Conservation (phyloP, 2,329 filamentous ascomycete genomes). For the Xylariaceae sp. region DNA sequence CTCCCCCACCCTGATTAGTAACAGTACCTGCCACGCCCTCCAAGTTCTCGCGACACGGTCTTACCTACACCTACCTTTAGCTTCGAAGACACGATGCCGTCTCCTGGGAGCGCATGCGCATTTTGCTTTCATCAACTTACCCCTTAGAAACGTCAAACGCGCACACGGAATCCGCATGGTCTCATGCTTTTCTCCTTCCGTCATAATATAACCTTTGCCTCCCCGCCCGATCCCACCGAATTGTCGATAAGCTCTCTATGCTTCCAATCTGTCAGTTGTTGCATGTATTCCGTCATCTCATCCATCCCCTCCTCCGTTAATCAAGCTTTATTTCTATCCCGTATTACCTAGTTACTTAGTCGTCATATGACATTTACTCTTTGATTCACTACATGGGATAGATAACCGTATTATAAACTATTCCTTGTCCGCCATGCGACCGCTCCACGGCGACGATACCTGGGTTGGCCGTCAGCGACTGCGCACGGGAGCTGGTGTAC, state of each 20-base stretch:
- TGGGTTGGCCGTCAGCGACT: constrained; percentile 39
- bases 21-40: neutral
- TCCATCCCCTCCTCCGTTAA: neutral
- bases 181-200: neutral
- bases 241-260: neutral
- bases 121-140: neutral
- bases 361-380: neutral
- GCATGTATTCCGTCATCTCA: constrained; percentile 7
- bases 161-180: neutral
- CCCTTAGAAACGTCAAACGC: constrained; percentile 1
- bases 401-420: neutral
- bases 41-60: neutral
- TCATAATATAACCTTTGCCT: neutral
- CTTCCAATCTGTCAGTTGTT: neutral
- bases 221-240: neutral
- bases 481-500: constrained; percentile 37
- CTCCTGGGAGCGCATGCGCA: neutral
- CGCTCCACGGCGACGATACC: constrained; percentile 44
- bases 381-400: constrained; percentile 5
- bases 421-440: constrained; percentile 38
- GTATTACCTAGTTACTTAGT: neutral
- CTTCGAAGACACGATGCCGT: neutral
- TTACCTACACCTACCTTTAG: no score
- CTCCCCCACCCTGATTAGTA: neutral
- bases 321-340: constrained; percentile 1